These are phyloP conservation scores for Trifolium repens DNA, from an alignment of 306 rosid species.

Conservation along the genomic window DNA sequence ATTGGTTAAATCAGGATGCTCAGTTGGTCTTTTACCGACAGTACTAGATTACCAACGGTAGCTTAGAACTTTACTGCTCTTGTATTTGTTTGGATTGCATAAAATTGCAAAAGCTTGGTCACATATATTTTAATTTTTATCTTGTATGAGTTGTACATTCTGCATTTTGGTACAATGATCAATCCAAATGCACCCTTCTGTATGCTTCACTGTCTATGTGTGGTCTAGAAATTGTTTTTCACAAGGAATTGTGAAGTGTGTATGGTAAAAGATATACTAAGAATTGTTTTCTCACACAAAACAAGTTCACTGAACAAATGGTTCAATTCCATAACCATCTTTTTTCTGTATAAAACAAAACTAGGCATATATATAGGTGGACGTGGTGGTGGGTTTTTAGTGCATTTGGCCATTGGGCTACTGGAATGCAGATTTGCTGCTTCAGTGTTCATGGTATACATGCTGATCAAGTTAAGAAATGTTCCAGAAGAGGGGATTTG, in stretches of 20 bases:
- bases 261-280: background rate
- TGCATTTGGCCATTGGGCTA: constrained; percentile 22
- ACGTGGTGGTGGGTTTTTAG: background rate
- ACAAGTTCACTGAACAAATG: background rate
- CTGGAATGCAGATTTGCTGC: constrained; percentile 24
- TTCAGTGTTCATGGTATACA: constrained; percentile 10
- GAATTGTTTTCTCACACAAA: constrained; percentile 15
- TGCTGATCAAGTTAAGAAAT: background rate
- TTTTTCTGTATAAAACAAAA: background rate
- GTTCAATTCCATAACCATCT: constrained; percentile 6
- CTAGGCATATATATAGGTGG: background rate
- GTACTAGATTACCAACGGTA: background rate
- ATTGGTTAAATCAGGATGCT: constrained; percentile 4
- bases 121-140: background rate
- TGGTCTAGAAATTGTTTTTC: constrained; percentile 5
- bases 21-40: background rate
- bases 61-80: background rate
- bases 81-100: background rate
- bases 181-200: constrained; percentile 10
- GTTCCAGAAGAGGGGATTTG: constrained; percentile 3
- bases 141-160: background rate
- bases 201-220: background rate
- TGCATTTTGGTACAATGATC: background rate
- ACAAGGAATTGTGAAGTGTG: background rate
- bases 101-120: constrained; percentile 8